phyloP scores from a whole-genome alignment of 495 filamentous ascomycete species.

The Rhypophila decipiens region DNA sequence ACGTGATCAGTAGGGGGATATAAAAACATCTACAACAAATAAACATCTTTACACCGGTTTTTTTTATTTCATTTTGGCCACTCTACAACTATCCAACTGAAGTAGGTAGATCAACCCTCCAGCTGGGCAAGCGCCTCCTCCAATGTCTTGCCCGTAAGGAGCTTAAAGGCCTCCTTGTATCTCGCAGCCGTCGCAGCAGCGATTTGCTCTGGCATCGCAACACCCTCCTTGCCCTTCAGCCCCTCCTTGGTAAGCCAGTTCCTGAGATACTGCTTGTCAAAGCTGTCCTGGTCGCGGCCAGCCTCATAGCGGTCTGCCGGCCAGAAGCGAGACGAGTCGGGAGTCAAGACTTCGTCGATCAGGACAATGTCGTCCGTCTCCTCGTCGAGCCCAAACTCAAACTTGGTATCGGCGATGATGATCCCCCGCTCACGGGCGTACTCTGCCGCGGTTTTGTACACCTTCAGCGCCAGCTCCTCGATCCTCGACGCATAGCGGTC shows the following conservation, averaged over 20 bases:
- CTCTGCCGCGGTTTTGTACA: conserved; percentile 67
- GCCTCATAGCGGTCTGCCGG: conserved; percentile 62
- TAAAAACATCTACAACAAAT: no score
- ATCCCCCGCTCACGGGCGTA: conserved; percentile 77
- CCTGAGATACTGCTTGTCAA: conserved; percentile 84
- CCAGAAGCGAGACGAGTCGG: conserved; percentile 88
- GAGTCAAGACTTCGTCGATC: conserved; percentile 86
- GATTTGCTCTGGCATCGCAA: conserved; percentile 64
- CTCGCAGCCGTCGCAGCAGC: conserved; percentile 52
- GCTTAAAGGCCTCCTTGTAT: conserved; percentile 37
- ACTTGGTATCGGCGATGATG: conserved; percentile 68
- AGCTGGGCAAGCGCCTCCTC: conserved; percentile 29
- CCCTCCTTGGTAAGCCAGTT: conserved; percentile 75
- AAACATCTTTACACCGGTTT: no score
- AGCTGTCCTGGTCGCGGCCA: conserved; percentile 71
- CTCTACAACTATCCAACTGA: no score
- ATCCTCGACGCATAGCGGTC: conserved; percentile 67
- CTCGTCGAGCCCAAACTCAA: conserved; percentile 62
- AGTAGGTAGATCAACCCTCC: not conserved
- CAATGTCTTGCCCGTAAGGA: conserved; percentile 36
- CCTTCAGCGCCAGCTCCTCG: conserved; percentile 59
- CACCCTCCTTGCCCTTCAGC: conserved; percentile 60
- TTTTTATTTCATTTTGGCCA: no score
- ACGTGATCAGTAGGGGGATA: no score
- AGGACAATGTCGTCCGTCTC: conserved; percentile 71